Evolutionary conservation across 2,329 filamentous ascomycete species (phyloP).

Genomic region (Fusarium burgessii): DNA sequence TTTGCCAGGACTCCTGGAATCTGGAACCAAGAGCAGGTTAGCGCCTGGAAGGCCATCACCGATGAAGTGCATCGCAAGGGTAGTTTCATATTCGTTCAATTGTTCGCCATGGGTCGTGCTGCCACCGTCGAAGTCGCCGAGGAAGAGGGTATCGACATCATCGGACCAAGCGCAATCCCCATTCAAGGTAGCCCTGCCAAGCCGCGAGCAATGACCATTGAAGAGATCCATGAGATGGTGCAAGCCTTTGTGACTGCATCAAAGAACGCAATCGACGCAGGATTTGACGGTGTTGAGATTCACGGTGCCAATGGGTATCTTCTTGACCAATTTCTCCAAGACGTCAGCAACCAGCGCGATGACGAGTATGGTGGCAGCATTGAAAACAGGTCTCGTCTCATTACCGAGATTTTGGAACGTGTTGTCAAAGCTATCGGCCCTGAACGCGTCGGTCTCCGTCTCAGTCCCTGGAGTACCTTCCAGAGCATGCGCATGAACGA

Average conservation of each 20-base stretch:
- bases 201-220: conserved; percentile 72
- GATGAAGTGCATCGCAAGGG: conserved; percentile 73
- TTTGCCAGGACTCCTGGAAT: conserved; percentile 67
- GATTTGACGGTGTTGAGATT: conserved; percentile 77
- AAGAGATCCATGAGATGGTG: conserved; percentile 73
- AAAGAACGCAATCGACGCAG: conserved; percentile 68
- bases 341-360: conserved; percentile 61
- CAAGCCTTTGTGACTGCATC: conserved; percentile 66
- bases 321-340: conserved; percentile 69
- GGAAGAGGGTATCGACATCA: conserved; percentile 46
- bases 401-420: conserved; percentile 61
- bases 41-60: conserved; percentile 70
- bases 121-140: conserved; percentile 51
- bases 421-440: conserved; percentile 59
- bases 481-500: conserved; percentile 74
- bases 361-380: conserved; percentile 66
- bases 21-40: conserved; percentile 66
- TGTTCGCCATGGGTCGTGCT: conserved; percentile 71
- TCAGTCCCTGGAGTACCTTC: conserved; percentile 71
- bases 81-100: conserved; percentile 70
- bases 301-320: conserved; percentile 71
- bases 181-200: conserved; percentile 61
- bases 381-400: conserved; percentile 64
- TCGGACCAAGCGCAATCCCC: conserved; percentile 47
- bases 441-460: conserved; percentile 65